These are phyloP conservation scores for Phylloporus scabripes DNA, from an alignment of 768 basidiomycete genomes.

Conservation along the genomic window DNA sequence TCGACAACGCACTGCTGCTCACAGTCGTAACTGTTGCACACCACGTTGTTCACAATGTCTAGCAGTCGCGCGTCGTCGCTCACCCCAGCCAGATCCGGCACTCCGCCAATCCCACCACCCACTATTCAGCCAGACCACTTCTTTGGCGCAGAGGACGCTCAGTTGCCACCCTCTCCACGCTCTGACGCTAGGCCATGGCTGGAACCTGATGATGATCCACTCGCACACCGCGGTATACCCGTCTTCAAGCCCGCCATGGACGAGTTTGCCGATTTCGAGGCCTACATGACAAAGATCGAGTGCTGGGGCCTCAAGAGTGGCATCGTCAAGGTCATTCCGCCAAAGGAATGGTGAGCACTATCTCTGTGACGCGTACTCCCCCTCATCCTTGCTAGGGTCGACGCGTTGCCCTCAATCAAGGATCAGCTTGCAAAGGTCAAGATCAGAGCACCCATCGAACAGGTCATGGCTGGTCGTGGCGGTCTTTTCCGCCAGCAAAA, in stretches of 20 bases:
- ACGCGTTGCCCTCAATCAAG: slow-evolving; percentile 64
- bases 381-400: slow-evolving; percentile 46
- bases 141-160: slow-evolving; percentile 50
- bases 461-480: slow-evolving; percentile 80
- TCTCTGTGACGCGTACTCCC: slow-evolving; percentile 12
- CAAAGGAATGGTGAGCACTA: slow-evolving; percentile 77
- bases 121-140: slow-evolving; percentile 79
- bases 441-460: slow-evolving; percentile 88
- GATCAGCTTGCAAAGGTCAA: slow-evolving; percentile 69
- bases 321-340: slow-evolving; percentile 95
- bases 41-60: slow-evolving; percentile 15
- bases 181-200: slow-evolving; percentile 63
- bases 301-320: slow-evolving; percentile 89
- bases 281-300: slow-evolving; percentile 79
- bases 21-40: not conserved
- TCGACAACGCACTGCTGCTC: not conserved
- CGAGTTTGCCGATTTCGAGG: slow-evolving; percentile 90
- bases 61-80: slow-evolving; percentile 29
- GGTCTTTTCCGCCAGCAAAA: slow-evolving; percentile 91
- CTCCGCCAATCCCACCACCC: slow-evolving; percentile 36
- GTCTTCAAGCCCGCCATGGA: slow-evolving; percentile 94
- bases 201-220: slow-evolving; percentile 73
- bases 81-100: slow-evolving; percentile 45
- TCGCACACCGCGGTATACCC: slow-evolving; percentile 86
- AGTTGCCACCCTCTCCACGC: slow-evolving; percentile 53